Conservation (phyloP, 495 filamentous ascomycete genomes). For the Podospora pseudocomata region DNA sequence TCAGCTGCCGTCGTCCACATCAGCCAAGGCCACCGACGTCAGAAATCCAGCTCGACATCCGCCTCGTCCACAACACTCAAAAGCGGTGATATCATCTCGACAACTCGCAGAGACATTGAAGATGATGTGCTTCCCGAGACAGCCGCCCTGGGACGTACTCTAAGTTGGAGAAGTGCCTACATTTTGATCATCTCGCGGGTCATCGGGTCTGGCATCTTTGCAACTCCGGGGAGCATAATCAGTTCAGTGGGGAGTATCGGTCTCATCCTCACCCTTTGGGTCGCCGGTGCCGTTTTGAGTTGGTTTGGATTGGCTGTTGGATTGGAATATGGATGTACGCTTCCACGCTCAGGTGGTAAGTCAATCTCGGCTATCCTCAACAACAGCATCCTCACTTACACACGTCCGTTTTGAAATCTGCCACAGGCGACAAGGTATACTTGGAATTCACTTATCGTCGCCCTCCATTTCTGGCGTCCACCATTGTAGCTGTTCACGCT, state of each 20-base stretch:
- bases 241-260: constrained; percentile 65
- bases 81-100: background rate
- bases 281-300: constrained; percentile 57
- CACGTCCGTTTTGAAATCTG: background rate
- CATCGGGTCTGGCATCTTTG: constrained; percentile 73
- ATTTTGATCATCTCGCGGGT: constrained; percentile 74
- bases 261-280: constrained; percentile 60
- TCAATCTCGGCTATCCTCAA: background rate
- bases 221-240: constrained; percentile 67
- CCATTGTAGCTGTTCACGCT: constrained; percentile 62
- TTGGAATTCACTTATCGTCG: constrained; percentile 70
- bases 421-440: constrained; percentile 58
- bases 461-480: constrained; percentile 66
- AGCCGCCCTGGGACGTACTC: constrained; percentile 57
- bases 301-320: constrained; percentile 58
- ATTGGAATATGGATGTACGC: constrained; percentile 69
- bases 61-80: background rate
- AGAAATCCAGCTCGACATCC: background rate
- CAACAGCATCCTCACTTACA: background rate
- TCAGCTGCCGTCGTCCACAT: background rate
- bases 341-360: constrained; percentile 65
- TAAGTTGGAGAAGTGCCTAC: constrained; percentile 66
- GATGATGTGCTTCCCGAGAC: constrained; percentile 62
- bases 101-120: constrained; percentile 37
- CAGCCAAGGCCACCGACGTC: background rate